Conservation (phyloP, 2,329 filamentous ascomycete genomes). For the Neonectria faginata region DNA sequence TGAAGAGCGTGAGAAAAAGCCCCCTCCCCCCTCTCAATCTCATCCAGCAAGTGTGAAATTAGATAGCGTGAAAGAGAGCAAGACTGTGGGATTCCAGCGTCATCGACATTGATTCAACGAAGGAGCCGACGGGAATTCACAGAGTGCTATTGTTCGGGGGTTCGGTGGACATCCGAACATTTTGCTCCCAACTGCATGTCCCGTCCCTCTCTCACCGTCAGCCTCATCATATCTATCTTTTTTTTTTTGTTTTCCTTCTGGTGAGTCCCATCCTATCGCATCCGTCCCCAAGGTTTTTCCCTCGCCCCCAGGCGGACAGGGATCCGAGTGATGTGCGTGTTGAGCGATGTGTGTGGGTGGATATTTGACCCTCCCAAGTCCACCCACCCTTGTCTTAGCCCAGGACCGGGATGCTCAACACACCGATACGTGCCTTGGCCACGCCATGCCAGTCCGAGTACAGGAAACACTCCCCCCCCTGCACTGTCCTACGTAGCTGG, state of each 20-base stretch:
- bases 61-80: not conserved
- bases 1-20: not conserved
- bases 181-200: not conserved
- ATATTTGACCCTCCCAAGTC: constrained; percentile 14
- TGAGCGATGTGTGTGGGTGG: constrained; percentile 16
- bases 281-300: not conserved
- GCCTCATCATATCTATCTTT: too few relatives aligned
- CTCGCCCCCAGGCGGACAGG: constrained; percentile 19
- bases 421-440: constrained; percentile 17
- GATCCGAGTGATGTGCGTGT: constrained; percentile 21
- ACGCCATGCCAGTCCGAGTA: constrained; percentile 23
- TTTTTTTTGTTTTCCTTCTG: not conserved
- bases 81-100: constrained; percentile 1
- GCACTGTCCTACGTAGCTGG: constrained; percentile 3
- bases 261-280: not conserved
- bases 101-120: not conserved
- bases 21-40: not conserved
- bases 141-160: not conserved
- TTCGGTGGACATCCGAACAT: not conserved
- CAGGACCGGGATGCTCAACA: constrained; percentile 10
- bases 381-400: not conserved
- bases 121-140: not conserved
- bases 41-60: not conserved
- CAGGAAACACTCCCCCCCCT: not conserved
- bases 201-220: not conserved